phyloP scores from a whole-genome alignment of 169 alveolate genomes.

The Plasmodium gaboni region DNA sequence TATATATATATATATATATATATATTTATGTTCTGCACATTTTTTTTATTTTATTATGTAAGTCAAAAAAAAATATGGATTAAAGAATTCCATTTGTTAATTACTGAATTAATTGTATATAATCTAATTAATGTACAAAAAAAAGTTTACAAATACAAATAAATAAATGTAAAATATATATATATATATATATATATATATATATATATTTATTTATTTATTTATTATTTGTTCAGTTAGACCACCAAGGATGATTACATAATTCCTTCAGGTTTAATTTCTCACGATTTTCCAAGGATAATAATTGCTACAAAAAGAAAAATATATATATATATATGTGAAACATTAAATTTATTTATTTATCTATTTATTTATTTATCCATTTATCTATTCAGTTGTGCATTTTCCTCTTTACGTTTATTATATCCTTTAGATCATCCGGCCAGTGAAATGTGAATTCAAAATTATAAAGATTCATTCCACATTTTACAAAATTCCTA shows the following conservation, averaged over 20 bases:
- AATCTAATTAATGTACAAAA: too few relatives aligned
- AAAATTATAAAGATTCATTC: slow-evolving; percentile 40
- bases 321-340: background rate
- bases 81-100: too few relatives aligned
- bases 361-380: background rate
- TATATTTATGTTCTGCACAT: too few relatives aligned
- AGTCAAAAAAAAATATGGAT: too few relatives aligned
- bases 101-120: too few relatives aligned
- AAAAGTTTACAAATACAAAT: too few relatives aligned
- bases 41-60: too few relatives aligned
- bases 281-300: slow-evolving; percentile 28
- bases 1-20: too few relatives aligned
- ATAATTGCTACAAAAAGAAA: slow-evolving; percentile 18
- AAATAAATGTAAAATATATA: too few relatives aligned
- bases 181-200: too few relatives aligned
- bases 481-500: slow-evolving; percentile 44
- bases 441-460: slow-evolving; percentile 59
- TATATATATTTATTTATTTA: too few relatives aligned
- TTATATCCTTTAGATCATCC: slow-evolving; percentile 23
- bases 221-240: background rate
- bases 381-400: background rate
- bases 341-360: too few relatives aligned
- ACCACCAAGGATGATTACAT: slow-evolving; percentile 66
- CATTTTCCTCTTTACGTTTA: slow-evolving; percentile 12
- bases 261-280: slow-evolving; percentile 53